These are phyloP conservation scores for Keqinozyma sinolaborantium DNA, from an alignment of 1,139 yeast species.

Conservation along the genomic window DNA sequence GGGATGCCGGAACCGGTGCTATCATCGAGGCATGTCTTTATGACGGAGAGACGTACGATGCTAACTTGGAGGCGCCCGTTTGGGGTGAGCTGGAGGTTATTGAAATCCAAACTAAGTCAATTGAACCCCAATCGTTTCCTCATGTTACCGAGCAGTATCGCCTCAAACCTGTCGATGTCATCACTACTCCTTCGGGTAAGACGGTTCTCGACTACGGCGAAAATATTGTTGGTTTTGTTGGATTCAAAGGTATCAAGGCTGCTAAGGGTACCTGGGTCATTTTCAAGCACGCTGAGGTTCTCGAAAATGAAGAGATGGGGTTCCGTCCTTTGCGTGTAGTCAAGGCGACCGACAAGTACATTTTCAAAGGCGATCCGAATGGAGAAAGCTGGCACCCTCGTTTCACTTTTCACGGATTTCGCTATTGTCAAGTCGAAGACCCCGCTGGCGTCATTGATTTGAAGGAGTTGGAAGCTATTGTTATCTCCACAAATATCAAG, in stretches of 20 bases:
- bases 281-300: conserved; percentile 16
- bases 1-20: conserved; percentile 13
- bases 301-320: conserved; percentile 18
- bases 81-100: too few relatives aligned
- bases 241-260: conserved; percentile 8
- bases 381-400: conserved; percentile 13
- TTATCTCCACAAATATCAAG: conserved; percentile 9
- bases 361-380: too few relatives aligned
- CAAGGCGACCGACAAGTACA: conserved; percentile 10
- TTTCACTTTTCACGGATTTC: conserved; percentile 16
- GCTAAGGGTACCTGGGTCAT: too few relatives aligned
- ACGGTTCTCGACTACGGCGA: conserved; percentile 15
- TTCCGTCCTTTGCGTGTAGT: conserved; percentile 14
- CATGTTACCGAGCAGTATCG: conserved; percentile 10
- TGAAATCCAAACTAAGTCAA: too few relatives aligned
- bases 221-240: conserved; percentile 13
- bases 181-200: conserved; percentile 10
- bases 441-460: conserved; percentile 11
- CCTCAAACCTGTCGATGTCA: conserved; percentile 1
- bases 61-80: conserved; percentile 11
- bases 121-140: too few relatives aligned
- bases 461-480: too few relatives aligned
- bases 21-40: conserved; percentile 11
- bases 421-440: conserved; percentile 14
- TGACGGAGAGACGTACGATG: conserved; percentile 16